Evolutionary conservation across 495 filamentous ascomycete genomes (phyloP).

Genomic region (Poronia punctata): DNA sequence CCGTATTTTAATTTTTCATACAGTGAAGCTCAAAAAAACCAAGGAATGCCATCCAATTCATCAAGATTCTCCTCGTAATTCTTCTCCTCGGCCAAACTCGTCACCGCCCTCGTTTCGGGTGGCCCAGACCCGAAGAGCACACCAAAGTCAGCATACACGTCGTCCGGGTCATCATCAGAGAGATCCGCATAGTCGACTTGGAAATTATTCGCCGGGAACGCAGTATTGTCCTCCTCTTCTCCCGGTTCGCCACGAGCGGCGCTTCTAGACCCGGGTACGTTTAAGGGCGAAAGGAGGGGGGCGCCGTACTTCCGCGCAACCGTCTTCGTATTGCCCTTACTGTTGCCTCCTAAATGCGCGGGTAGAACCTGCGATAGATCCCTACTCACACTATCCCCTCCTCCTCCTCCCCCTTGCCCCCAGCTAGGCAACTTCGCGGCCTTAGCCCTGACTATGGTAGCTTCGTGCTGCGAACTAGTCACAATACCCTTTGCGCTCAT

Average conservation of each 20-base stretch:
- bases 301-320: constrained; percentile 17
- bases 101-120: constrained; percentile 7
- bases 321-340: no score
- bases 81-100: constrained; percentile 15
- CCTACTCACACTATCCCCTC: no score
- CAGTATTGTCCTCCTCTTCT: constrained; percentile 26
- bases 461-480: constrained; percentile 17
- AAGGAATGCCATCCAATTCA: constrained; percentile 38
- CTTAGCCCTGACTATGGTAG: constrained; percentile 17
- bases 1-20: background rate
- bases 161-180: constrained; percentile 32
- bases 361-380: no score
- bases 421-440: no score
- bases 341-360: no score
- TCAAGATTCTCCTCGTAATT: constrained; percentile 38
- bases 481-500: constrained; percentile 19
- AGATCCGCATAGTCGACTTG: constrained; percentile 36
- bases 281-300: background rate
- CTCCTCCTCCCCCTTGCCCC: no score
- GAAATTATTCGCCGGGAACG: constrained; percentile 38
- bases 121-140: constrained; percentile 34
- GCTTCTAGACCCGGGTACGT: background rate
- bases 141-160: constrained; percentile 43
- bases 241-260: constrained; percentile 2
- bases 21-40: constrained; percentile 14